Evolutionary conservation across 148 eudicot species (phyloP).

Genomic region (Spergularia bocconei): DNA sequence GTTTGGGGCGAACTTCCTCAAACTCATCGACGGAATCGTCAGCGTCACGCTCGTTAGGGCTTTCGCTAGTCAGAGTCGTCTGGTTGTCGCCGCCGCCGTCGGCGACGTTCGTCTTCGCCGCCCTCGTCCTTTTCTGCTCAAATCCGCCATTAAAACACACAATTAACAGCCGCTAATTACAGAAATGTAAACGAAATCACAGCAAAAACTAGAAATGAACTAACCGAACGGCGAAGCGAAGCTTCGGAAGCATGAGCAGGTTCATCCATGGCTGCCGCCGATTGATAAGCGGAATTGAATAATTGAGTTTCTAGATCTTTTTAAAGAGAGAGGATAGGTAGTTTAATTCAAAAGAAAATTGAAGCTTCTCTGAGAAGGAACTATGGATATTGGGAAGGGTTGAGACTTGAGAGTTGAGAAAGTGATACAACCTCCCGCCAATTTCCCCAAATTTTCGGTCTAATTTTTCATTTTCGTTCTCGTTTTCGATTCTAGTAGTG

Average conservation of each 20-base stretch:
- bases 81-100: neutral
- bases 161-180: neutral
- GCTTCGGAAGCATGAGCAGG: conserved; percentile 10
- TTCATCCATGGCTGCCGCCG: conserved; percentile 10
- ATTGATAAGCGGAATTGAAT: neutral
- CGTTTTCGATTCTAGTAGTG: too few relatives aligned
- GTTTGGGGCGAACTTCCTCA: conserved; percentile 58
- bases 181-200: neutral
- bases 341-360: too few relatives aligned
- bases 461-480: too few relatives aligned
- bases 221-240: conserved; percentile 15
- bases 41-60: conserved; percentile 42
- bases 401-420: too few relatives aligned
- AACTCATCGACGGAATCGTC: conserved; percentile 65
- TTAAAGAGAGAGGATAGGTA: too few relatives aligned
- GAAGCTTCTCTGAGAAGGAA: too few relatives aligned
- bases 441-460: too few relatives aligned
- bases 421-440: too few relatives aligned
- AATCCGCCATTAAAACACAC: conserved; percentile 8
- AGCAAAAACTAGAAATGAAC: neutral
- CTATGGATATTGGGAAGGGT: too few relatives aligned
- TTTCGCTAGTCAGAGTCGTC: conserved; percentile 20
- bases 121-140: conserved; percentile 70
- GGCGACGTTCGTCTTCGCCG: conserved; percentile 24
- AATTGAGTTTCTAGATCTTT: too few relatives aligned